Evolutionary conservation across 306 rosid species (phyloP), one percentile per base, ranked within the genome.

Genomic region (Luffa acutangula): DNA sequence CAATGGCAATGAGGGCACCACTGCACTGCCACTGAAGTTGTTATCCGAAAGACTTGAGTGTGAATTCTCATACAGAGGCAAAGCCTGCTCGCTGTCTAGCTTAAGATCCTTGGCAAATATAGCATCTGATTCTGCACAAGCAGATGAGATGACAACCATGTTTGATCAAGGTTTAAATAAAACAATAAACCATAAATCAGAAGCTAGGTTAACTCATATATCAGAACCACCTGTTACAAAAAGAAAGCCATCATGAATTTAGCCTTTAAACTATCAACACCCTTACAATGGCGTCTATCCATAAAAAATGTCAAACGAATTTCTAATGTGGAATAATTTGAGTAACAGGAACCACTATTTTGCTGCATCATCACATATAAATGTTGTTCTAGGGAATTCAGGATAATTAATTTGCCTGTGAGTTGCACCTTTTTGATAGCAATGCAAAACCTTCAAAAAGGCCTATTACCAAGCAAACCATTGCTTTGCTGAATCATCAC

Each of bases 1-100:
- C 77, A 89, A 81, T 75, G 97, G 97, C 82, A 92, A 81, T 1
- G 95, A 90, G 81, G 93, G 93, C 76, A 92, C 83, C 75, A 90
- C 97, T 34, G 91, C 97, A 75, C 93, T 90, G 83, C 76, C 17
- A 54, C 84, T 49, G 48, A 53, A 79, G 81, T 69, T 17, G 54
- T 88, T 80, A 31, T 43, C 80, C 4, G 82, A 65, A 52, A 73
- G 80, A 60, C 46, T 48, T 72, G 87, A 78, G 73, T 58, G 83
- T 54, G 85, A 78, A 58, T 89, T 80, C 75, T 84, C 83, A 25
- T 88, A 78, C 58, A 86, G 87, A 36, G 90, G 88, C 73, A 87
- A 79, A 52, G 65, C 76, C 78, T 25, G 81, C 25, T 83, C 82
- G 74, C 46, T 64, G 75, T 78, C 82, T 45, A 80, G 80, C 83